Evolutionary conservation across 305 asterid genomes (phyloP).

Genomic region (Solanum hybrid): DNA sequence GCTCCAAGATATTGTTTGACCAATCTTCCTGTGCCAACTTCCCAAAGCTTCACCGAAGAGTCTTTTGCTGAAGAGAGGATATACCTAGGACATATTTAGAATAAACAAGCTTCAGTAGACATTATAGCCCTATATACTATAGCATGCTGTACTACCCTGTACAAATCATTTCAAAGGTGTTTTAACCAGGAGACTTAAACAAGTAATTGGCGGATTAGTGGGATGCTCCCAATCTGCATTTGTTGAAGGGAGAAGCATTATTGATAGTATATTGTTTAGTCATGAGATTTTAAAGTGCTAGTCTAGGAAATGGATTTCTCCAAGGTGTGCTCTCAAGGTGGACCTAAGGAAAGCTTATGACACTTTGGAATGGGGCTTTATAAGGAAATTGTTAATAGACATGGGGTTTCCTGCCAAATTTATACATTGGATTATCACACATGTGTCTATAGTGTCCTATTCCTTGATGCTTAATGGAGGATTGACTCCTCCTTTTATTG

Average conservation of each 20-base stretch:
- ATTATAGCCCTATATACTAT: background rate
- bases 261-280: background rate
- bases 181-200: background rate
- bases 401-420: background rate
- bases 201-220: background rate
- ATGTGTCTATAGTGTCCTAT: background rate
- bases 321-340: background rate
- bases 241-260: background rate
- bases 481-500: background rate
- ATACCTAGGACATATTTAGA: conserved; percentile 33
- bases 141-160: background rate
- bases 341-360: background rate
- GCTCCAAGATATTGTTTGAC: conserved; percentile 67
- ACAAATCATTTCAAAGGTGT: background rate
- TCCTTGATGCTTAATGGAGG: background rate
- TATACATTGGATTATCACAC: background rate
- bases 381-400: background rate
- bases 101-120: background rate
- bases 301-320: background rate
- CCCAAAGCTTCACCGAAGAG: conserved; percentile 83
- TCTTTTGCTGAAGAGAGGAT: conserved; percentile 76
- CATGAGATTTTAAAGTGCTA: background rate
- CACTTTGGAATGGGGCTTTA: background rate
- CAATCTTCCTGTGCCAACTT: conserved; percentile 63
- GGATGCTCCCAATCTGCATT: background rate